A percentile compares a stretch with the other conserved stretches of the same genome.
Conservation (phyloP, 163 green algal genomes). For the Chlorella variabilis region DNA sequence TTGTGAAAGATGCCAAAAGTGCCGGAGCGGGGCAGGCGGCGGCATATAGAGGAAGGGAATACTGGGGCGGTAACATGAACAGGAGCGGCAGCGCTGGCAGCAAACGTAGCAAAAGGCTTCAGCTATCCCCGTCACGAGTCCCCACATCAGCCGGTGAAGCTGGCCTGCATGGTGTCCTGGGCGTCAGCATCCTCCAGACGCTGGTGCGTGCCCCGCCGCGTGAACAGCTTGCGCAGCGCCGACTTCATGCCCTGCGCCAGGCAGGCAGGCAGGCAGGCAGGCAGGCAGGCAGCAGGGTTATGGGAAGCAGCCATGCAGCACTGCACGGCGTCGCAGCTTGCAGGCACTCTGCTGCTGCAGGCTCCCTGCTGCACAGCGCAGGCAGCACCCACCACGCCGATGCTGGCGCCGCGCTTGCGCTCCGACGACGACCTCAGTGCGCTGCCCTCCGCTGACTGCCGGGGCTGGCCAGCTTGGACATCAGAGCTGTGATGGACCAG, state of each 20-base stretch:
- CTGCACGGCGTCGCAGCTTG: too few relatives aligned
- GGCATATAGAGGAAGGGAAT: too few relatives aligned
- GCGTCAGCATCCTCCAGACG: not conserved
- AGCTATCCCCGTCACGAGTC: too few relatives aligned
- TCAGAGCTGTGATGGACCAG: not conserved
- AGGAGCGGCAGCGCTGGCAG: not conserved
- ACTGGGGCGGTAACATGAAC: not conserved
- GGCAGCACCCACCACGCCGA: conserved; percentile 7
- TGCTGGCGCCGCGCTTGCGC: conserved; percentile 19
- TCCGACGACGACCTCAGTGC: not conserved
- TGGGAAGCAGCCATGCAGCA: too few relatives aligned
- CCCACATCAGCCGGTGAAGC: not conserved
- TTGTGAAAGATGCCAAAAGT: too few relatives aligned
- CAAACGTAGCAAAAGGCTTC: not conserved
- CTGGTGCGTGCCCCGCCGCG: conserved; percentile 5
- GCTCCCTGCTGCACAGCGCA: too few relatives aligned
- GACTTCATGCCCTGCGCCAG: conserved; percentile 12
- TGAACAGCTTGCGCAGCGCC: conserved; percentile 26
- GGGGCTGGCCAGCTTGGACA: conserved; percentile 6
- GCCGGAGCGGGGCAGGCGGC: too few relatives aligned
- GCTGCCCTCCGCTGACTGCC: not conserved
- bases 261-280: not conserved
- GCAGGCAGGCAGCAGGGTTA: not conserved
- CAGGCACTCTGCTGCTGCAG: not conserved
- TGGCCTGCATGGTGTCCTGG: not conserved